Conservation (phyloP, 257 asterid genomes). For the Lavandula angustifolia region DNA sequence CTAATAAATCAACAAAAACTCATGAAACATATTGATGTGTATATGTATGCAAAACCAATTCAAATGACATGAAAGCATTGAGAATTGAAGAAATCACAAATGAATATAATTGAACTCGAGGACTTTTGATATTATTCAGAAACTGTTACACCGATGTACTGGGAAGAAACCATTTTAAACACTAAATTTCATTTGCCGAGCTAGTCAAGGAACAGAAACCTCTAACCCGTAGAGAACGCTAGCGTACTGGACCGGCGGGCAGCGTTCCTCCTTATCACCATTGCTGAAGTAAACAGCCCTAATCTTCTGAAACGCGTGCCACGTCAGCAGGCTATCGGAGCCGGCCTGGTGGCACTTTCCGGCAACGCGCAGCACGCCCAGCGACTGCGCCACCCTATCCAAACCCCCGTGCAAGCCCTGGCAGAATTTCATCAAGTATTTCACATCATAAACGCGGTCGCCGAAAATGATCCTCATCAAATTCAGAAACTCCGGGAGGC, state of each 20-base stretch:
- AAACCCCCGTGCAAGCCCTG: conserved; percentile 54
- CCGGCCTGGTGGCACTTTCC: conserved; percentile 70
- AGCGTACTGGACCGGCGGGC: conserved; percentile 50
- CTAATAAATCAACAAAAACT: not conserved
- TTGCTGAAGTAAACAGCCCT: conserved; percentile 50
- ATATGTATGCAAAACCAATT: conserved; percentile 10
- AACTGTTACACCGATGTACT: conserved; percentile 44
- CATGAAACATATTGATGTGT: conserved; percentile 1
- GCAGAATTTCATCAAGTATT: conserved; percentile 57
- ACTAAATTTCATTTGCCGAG: conserved; percentile 28
- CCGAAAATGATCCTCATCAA: conserved; percentile 48
- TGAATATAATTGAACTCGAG: conserved; percentile 18
- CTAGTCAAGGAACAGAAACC: conserved; percentile 44
- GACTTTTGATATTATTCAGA: conserved; percentile 38
- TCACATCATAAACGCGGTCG: conserved; percentile 52
- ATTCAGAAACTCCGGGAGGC: conserved; percentile 43
- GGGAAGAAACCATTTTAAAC: conserved; percentile 32
- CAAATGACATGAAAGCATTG: conserved; percentile 2
- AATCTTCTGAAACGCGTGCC: conserved; percentile 57
- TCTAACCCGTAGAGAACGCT: conserved; percentile 89
- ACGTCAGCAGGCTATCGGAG: conserved; percentile 64
- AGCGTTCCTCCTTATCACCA: conserved; percentile 33
- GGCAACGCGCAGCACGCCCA: conserved; percentile 43
- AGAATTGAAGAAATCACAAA: not conserved
- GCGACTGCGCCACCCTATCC: conserved; percentile 48